phyloP scores from a whole-genome alignment of 2,329 filamentous ascomycete genomes.

The Calonectria montana region DNA sequence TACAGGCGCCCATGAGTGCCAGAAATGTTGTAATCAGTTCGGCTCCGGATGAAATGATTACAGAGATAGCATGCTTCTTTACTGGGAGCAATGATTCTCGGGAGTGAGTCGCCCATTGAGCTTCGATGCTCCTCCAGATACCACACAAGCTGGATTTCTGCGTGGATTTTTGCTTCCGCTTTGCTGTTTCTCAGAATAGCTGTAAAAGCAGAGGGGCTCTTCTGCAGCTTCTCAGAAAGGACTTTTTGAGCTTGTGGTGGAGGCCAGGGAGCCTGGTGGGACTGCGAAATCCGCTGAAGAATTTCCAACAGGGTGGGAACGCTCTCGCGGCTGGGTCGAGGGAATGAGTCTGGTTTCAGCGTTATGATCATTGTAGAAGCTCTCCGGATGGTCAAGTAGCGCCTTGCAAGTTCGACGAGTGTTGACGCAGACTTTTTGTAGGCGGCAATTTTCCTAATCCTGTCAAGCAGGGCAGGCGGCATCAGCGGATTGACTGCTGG shows the following conservation, averaged over 20 bases:
- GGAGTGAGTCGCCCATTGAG: conserved; percentile 3
- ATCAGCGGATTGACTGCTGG: conserved; percentile 1
- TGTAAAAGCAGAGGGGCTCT: neutral
- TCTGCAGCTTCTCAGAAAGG: neutral
- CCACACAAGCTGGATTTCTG: conserved; percentile 38
- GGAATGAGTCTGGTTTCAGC: conserved; percentile 1
- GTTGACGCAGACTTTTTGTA: conserved; percentile 26
- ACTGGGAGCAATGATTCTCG: conserved; percentile 33
- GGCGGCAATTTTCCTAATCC: conserved; percentile 28
- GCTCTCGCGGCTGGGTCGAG: neutral
- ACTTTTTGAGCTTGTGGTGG: neutral
- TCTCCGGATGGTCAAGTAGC: neutral
- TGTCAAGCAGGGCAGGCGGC: conserved; percentile 19
- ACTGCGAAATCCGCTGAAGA: conserved; percentile 3
- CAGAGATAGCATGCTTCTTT: conserved; percentile 38
- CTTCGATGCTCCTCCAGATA: conserved; percentile 22
- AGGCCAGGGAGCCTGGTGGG: conserved; percentile 14
- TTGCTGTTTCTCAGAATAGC: neutral
- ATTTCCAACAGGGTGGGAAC: neutral
- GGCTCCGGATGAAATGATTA: conserved; percentile 27
- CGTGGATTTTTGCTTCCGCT: conserved; percentile 27
- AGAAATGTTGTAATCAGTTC: conserved; percentile 18
- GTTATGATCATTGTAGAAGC: neutral
- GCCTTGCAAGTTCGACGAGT: conserved; percentile 17
- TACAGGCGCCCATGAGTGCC: conserved; percentile 35